These are phyloP conservation scores for Plasmodium vivax DNA, from an alignment of 169 alveolate genomes.

Conservation along the genomic window DNA sequence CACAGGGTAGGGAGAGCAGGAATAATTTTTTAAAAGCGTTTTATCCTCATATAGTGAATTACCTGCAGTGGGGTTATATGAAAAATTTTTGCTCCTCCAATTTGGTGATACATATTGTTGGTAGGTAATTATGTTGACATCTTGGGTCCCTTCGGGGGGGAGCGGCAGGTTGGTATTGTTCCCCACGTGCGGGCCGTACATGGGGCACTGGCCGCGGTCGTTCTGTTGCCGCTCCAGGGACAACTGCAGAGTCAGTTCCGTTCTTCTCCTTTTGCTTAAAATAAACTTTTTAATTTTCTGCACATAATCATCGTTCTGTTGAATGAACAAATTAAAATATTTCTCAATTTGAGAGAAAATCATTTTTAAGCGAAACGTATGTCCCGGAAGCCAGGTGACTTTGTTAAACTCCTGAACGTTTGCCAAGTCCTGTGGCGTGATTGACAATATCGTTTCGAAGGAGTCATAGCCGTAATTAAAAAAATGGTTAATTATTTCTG, in stretches of 20 bases:
- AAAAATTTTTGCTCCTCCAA: neutral
- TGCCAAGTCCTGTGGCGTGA: conserved; percentile 31
- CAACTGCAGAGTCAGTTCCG: conserved; percentile 6
- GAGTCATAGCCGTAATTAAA: conserved; percentile 53
- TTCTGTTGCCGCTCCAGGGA: neutral
- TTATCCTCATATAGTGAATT: neutral
- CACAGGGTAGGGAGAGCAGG: neutral
- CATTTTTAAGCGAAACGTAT: conserved; percentile 17
- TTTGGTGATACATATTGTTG: conserved; percentile 1
- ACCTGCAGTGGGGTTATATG: neutral
- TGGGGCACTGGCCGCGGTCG: neutral
- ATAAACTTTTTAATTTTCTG: conserved; percentile 27
- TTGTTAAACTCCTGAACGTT: conserved; percentile 44
- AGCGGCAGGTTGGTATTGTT: neutral
- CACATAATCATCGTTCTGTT: conserved; percentile 43
- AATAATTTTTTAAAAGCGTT: conserved; percentile 1
- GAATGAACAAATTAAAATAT: conserved; percentile 19
- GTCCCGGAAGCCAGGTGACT: conserved; percentile 61
- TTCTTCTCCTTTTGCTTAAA: conserved; percentile 26
- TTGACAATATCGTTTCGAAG: conserved; percentile 51
- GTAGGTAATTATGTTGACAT: neutral
- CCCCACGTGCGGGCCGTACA: neutral
- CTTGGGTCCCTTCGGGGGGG: neutral
- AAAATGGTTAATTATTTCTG: conserved; percentile 64
- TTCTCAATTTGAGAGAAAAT: conserved; percentile 21